Evolutionary conservation across 2,329 filamentous ascomycete genomes (phyloP), one percentile per base, ranked within the genome.

Genomic region (Blastomyces emzantsi): DNA sequence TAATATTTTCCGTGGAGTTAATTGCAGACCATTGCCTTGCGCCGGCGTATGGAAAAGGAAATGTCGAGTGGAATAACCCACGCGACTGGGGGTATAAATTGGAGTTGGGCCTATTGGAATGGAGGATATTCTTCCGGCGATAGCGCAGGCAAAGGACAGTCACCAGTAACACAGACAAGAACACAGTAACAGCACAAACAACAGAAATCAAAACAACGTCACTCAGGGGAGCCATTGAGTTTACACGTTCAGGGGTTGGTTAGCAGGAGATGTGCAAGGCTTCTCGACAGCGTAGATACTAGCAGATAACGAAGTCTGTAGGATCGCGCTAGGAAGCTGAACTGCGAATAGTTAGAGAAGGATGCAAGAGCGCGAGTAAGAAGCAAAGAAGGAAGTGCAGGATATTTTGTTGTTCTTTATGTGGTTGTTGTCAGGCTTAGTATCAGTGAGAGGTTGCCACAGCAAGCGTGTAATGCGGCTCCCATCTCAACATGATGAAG

Each of bases 1-100:
- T 33, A 22, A 62, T 22, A 45, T 39, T 47, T 22, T 62, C 60
- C 33, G 17, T 54, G 36, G 49, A 55, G 39, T 51, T 15, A 43
- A 62, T 62, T 15, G 36, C 60, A 55, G 49, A 51, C 60, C 60
- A 62, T 45, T 62, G 49, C 19, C 60, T 54, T 11, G 36, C 19
- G 25, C 45, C 25, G 19, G n/a, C 11, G 17, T 62, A 47, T n/a
- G 60, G 33, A 11, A 62, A 56, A 54, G 22, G 39, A 17, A 47
- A 19, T 47, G 57, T 8, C 13, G 61, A 55, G 1, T 22, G 47
- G 61, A 36, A 63, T 59, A 64, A 43, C 17, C 47, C 59, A 60
- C 57, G 57, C 25, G 57, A 60, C 15, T 47, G 57, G 28, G 57
- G 57, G 41, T 49, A 60, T 19, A 60, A 30, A n/a, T 60, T n/a